Base-by-base conservation (phyloP, 139 green algal species). In the Closterium sp. region DNA sequence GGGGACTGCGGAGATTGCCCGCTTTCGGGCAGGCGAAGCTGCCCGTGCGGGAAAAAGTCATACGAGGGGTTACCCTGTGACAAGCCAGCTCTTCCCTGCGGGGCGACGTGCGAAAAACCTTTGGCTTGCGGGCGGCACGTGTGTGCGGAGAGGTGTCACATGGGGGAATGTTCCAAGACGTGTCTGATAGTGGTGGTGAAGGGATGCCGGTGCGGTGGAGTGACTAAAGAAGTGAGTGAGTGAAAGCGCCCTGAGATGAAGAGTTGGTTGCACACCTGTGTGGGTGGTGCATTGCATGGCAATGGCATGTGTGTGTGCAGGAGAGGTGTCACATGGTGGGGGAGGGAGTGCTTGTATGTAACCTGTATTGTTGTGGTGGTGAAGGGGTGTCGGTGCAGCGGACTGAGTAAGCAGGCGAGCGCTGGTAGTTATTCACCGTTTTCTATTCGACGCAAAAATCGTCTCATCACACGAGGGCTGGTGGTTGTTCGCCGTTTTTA, bases 1-100 rank as follows among this genome's bases (percentile, higher is more conserved):
- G 91, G 87, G n/a, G 88, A 89, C 9, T 94, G 97, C 91, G 96
- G 96, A 19, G 86, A 24, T 19, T 98, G 97, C 92, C 92, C 95
- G 29, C 93, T 96, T 50, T 89, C 91, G 21, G 91, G 91, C 0
- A 89, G 50, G 34, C 96, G 96, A 22, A 92, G 92, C 10, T 98
- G 97, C 93, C 97, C 96, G 11, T 98, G 97, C 90, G 97, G 97
- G 87, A 98, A 98, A 94, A 50, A 22, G 3, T 38, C n/a, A 34
- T 91, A 90, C 89, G 34, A 38, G 4, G 95, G 79, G 19, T 79
- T 94, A 24, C 19, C 91, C 89, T 95, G 97, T 95, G 91, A 96
- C 91, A 91, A 94, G 31, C 88, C 90, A 31, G 85, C 95, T 24
- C 95, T 96, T 0, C 94, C 95, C 3, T 98, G 97, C 91, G 97